Conservation (phyloP, 139 green algal genomes). For the Coelastrella sp. region DNA sequence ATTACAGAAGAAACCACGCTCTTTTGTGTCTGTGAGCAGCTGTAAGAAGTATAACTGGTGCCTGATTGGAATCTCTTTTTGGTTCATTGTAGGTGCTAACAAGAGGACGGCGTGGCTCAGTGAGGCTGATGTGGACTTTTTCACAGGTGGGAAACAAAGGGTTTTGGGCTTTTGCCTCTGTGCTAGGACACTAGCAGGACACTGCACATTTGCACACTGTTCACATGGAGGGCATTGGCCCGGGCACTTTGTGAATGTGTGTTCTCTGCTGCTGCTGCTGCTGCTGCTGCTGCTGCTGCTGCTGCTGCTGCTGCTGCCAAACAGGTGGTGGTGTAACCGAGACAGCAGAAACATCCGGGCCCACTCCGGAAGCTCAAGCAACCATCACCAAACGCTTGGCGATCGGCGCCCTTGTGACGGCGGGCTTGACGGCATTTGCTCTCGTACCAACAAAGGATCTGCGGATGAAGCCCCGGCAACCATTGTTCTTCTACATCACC, state of each 20-base stretch:
- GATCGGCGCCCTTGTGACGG: not conserved
- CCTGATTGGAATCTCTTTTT: too few species aligned
- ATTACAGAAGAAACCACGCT: too few species aligned
- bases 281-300: not conserved
- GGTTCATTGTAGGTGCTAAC: conserved; percentile 25
- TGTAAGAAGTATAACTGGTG: too few species aligned
- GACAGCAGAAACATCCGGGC: not conserved
- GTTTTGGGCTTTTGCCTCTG: too few species aligned
- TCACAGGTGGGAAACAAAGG: too few species aligned
- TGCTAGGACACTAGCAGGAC: too few species aligned
- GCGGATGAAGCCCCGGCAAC: conserved; percentile 68
- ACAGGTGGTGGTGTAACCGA: conserved; percentile 45
- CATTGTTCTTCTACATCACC: conserved; percentile 83
- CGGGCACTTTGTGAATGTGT: conserved; percentile 52
- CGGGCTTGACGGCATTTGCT: conserved; percentile 63
- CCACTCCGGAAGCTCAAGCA: not conserved
- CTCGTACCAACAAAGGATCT: conserved; percentile 79
- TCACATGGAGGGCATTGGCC: too few species aligned
- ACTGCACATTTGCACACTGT: too few species aligned
- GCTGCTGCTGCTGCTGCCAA: not conserved
- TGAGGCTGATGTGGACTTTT: conserved; percentile 80
- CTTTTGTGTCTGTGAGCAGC: too few species aligned
- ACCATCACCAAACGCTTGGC: not conserved
- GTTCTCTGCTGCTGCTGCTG: not conserved
- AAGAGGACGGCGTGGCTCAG: conserved; percentile 69